phyloP scores from a whole-genome alignment of 2,329 filamentous ascomycete genomes.

The Triangularia setosa region DNA sequence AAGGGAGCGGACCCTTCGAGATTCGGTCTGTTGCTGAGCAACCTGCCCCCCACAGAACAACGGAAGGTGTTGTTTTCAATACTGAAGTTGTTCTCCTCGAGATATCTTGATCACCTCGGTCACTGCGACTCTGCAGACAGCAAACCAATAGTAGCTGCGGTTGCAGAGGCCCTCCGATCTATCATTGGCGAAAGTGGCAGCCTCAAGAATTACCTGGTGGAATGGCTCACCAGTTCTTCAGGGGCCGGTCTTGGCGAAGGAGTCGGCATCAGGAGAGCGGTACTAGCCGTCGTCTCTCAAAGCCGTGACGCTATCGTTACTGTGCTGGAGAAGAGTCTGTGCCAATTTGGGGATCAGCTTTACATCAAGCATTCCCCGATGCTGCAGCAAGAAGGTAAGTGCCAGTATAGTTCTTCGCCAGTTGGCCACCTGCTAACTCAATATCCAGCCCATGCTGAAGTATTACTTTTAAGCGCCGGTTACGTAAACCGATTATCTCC shows the following conservation, averaged over 20 bases:
- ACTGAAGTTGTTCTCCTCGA: constrained; percentile 44
- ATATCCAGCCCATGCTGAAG: constrained; percentile 68
- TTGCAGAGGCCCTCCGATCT: constrained; percentile 52
- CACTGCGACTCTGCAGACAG: constrained; percentile 30
- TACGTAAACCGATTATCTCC: constrained; percentile 66
- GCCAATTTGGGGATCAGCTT: constrained; percentile 77
- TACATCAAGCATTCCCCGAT: constrained; percentile 82
- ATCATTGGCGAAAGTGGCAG: constrained; percentile 46
- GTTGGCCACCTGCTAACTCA: constrained; percentile 22
- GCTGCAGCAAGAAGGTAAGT: constrained; percentile 80
- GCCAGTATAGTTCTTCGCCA: neutral
- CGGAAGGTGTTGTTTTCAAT: constrained; percentile 39
- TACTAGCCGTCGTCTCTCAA: constrained; percentile 54
- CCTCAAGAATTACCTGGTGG: constrained; percentile 52
- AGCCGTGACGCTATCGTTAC: constrained; percentile 48
- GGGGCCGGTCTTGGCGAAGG: constrained; percentile 62
- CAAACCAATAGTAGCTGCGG: constrained; percentile 48
- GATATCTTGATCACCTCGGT: constrained; percentile 37
- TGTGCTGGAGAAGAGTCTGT: constrained; percentile 64
- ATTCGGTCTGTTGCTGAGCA: constrained; percentile 33
- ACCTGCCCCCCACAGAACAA: constrained; percentile 41
- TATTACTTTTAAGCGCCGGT: constrained; percentile 71
- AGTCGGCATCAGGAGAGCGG: constrained; percentile 63
- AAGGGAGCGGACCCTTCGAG: constrained; percentile 27
- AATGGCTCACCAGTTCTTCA: constrained; percentile 62